Percentiles rank a stretch among this genome's conserved stretches.
Conservation (phyloP, 148 eudicot genomes). For the Fallopia convolvulus region DNA sequence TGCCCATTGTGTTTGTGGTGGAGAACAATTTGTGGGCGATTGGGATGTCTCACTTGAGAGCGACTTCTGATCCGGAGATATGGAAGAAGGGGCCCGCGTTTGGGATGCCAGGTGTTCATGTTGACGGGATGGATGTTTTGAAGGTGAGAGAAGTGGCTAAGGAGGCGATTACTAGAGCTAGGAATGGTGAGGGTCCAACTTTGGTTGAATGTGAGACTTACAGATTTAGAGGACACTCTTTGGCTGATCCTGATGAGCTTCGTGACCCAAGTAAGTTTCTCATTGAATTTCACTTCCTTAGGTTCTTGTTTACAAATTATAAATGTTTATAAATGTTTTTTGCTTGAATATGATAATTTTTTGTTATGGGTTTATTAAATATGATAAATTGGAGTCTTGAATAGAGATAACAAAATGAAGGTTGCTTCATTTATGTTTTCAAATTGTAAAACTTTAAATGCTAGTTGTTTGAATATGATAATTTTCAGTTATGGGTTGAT, state of each 20-base stretch:
- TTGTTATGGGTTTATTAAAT: too few relatives aligned
- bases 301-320: background rate
- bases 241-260: slow-evolving; percentile 99
- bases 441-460: background rate
- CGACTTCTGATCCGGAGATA: slow-evolving; percentile 83
- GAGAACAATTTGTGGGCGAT: slow-evolving; percentile 99
- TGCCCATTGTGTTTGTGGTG: slow-evolving; percentile 90
- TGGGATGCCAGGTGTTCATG: slow-evolving; percentile 94
- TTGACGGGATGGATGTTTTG: slow-evolving; percentile 95
- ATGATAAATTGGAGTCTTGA: background rate
- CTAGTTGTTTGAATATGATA: background rate
- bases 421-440: background rate
- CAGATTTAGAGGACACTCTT: slow-evolving; percentile 92
- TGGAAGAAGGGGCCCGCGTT: slow-evolving; percentile 98
- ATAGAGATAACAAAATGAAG: background rate
- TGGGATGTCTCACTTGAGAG: slow-evolving; percentile 92
- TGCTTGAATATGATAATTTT: background rate
- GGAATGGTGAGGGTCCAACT: slow-evolving; percentile 96
- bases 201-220: slow-evolving; percentile 95
- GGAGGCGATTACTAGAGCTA: slow-evolving; percentile 77
- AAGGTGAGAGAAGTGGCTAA: slow-evolving; percentile 94
- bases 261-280: slow-evolving; percentile 74
- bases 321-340: background rate
- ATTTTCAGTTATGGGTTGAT: background rate
- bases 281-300: background rate